These are phyloP conservation scores for Xylaria sp. DNA, from an alignment of 2,329 filamentous ascomycete genomes.

Conservation along the genomic window DNA sequence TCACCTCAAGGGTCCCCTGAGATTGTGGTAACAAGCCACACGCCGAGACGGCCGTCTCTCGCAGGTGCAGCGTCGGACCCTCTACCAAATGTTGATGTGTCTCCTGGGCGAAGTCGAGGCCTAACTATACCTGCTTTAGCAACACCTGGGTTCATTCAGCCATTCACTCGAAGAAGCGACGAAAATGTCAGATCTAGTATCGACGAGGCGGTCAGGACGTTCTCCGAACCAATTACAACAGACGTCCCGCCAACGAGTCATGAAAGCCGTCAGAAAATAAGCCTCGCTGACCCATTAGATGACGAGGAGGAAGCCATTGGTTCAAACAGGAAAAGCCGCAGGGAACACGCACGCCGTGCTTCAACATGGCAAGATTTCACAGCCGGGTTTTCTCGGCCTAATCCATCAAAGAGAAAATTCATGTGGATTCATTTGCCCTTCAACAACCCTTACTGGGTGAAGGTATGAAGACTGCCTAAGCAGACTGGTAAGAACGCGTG, in stretches of 20 bases:
- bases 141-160: slow-evolving; percentile 45
- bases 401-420: slow-evolving; percentile 58
- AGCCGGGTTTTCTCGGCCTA: slow-evolving; percentile 55
- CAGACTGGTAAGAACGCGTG: slow-evolving; percentile 33
- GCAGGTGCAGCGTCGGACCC: slow-evolving; percentile 41
- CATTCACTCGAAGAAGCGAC: slow-evolving; percentile 43
- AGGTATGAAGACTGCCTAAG: slow-evolving; percentile 51
- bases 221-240: slow-evolving; percentile 48
- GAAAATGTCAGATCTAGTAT: slow-evolving; percentile 40
- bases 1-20: slow-evolving; percentile 46
- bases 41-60: slow-evolving; percentile 44
- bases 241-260: slow-evolving; percentile 41
- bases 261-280: not conserved
- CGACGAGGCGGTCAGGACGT: slow-evolving; percentile 37
- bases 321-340: slow-evolving; percentile 19
- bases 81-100: slow-evolving; percentile 28
- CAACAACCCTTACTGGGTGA: slow-evolving; percentile 68
- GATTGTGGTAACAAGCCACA: slow-evolving; percentile 52
- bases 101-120: slow-evolving; percentile 42
- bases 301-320: slow-evolving; percentile 20
- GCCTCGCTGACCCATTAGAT: not conserved
- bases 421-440: slow-evolving; percentile 68
- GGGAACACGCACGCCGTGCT: slow-evolving; percentile 30
- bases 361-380: slow-evolving; percentile 47
- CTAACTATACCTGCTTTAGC: slow-evolving; percentile 49